Evolutionary conservation across 2,329 filamentous ascomycete species (phyloP), one percentile per base, ranked within the genome.

Genomic region (Ceratocystis smalleyi): DNA sequence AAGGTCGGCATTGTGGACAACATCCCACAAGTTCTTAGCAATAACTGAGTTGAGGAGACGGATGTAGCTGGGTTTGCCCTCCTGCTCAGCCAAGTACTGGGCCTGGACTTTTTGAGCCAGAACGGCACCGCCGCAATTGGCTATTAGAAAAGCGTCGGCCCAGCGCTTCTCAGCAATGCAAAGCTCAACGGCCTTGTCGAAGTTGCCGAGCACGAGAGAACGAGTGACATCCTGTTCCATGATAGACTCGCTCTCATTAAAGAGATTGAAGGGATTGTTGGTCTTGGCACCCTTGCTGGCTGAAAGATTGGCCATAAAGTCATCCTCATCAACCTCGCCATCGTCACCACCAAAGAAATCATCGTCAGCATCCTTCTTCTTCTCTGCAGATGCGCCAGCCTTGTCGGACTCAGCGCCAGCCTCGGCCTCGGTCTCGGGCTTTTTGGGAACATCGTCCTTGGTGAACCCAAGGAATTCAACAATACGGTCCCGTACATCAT

Each of bases 111-210:
- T 96, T 70, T 96, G 90, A 54, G 97, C 87, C 67, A 95, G 87
- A 69, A 91, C 88, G 73, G 95, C 90, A 60, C 92, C 94, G 66
- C 94, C 91, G 71, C 91, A 97, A 70, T 97, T 96, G 59, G 95
- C 94, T 72, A 99, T 92, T 78, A 99, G 90, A 75, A 99, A 96
- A 47, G 94, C 94, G 76, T 99, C 94, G 0, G 94, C 94, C 73
- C 97, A 85, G 63, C 91, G 85, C 68, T 95, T 85, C 74, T 96
- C 90, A 70, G 89, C 85, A 17, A 99, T 77, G 70, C 91, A 96
- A 62, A 96, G 83, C 65, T 95, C 88, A 65, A 95, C 86, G 19
- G 94, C 94, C 72, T 88, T 88, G 65, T 91, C 85, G 71, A 99
- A 99, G 68, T 95, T 83, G 6, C 94, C 94, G 8, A 97, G 80